phyloP scores from a whole-genome alignment of 768 basidiomycete genomes.

The Wakefieldia striispora region DNA sequence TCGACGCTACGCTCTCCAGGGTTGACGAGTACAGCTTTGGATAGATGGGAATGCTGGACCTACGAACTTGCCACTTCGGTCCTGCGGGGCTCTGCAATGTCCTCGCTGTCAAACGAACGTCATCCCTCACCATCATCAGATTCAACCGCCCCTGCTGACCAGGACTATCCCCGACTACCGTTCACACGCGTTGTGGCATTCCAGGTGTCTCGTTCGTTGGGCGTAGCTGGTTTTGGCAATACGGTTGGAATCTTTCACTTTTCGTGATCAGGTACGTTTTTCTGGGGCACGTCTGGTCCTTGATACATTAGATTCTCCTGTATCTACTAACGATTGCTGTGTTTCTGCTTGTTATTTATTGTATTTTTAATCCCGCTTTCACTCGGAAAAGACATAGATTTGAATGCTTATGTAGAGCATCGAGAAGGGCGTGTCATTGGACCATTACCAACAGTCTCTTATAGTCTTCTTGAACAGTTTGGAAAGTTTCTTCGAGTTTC shows the following conservation, averaged over 20 bases:
- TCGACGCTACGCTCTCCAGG: conserved; percentile 33
- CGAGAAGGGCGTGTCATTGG: neutral
- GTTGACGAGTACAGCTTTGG: conserved; percentile 61
- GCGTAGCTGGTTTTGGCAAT: conserved; percentile 76
- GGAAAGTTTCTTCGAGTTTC: conserved; percentile 92
- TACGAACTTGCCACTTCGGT: conserved; percentile 56
- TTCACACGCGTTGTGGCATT: conserved; percentile 76
- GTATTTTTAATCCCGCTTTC: conserved; percentile 16
- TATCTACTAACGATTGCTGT: conserved; percentile 18
- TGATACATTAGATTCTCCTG: conserved; percentile 7
- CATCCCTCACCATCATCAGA: conserved; percentile 5
- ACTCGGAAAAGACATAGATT: neutral
- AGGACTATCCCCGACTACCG: conserved; percentile 57
- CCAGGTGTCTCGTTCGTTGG: conserved; percentile 45
- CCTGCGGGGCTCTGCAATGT: conserved; percentile 51
- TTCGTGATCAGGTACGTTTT: conserved; percentile 14
- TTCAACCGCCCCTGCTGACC: neutral
- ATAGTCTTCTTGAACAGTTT: conserved; percentile 83
- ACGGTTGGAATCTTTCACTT: conserved; percentile 40
- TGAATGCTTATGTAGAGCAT: conserved; percentile 13
- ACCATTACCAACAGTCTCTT: conserved; percentile 67
- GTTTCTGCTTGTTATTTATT: conserved; percentile 21
- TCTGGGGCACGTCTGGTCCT: no score
- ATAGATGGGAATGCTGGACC: conserved; percentile 83
- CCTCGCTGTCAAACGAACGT: conserved; percentile 38